These are phyloP conservation scores for Dryas octopetala DNA, from an alignment of 306 rosid species.

Conservation along the genomic window DNA sequence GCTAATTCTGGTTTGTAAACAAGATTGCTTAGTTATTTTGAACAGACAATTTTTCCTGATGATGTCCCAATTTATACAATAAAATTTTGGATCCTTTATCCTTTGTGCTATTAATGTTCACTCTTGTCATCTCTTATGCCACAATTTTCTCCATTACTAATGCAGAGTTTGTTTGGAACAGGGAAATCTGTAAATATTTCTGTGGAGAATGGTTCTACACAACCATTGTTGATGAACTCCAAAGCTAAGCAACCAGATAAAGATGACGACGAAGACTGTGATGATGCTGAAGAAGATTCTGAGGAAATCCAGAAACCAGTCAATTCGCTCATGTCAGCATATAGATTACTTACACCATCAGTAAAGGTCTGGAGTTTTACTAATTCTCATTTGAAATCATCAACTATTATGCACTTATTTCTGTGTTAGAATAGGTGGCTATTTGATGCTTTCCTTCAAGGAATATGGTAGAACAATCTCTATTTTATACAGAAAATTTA, in stretches of 20 bases:
- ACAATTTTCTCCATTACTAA: neutral
- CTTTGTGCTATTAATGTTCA: neutral
- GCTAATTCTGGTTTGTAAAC: constrained; percentile 31
- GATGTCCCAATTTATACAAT: no score
- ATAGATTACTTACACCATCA: constrained; percentile 81
- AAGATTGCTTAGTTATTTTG: constrained; percentile 3
- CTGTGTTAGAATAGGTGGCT: neutral
- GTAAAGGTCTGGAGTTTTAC: constrained; percentile 47
- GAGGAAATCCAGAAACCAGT: constrained; percentile 57
- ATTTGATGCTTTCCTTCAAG: neutral
- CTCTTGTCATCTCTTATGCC: neutral
- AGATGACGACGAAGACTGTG: constrained; percentile 53
- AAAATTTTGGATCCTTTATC: no score
- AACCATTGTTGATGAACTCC: constrained; percentile 55
- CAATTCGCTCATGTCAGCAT: constrained; percentile 62
- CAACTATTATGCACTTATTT: neutral
- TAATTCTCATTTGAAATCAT: neutral
- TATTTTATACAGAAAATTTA: no score
- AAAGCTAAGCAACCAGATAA: constrained; percentile 44
- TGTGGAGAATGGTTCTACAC: constrained; percentile 42
- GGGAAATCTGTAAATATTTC: constrained; percentile 47
- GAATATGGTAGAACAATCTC: no score
- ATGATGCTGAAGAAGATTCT: constrained; percentile 43
- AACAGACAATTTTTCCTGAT: neutral
- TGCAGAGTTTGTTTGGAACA: constrained; percentile 4